phyloP scores from a whole-genome alignment of 2,329 filamentous ascomycete genomes.

The Aureobasidium lini region DNA sequence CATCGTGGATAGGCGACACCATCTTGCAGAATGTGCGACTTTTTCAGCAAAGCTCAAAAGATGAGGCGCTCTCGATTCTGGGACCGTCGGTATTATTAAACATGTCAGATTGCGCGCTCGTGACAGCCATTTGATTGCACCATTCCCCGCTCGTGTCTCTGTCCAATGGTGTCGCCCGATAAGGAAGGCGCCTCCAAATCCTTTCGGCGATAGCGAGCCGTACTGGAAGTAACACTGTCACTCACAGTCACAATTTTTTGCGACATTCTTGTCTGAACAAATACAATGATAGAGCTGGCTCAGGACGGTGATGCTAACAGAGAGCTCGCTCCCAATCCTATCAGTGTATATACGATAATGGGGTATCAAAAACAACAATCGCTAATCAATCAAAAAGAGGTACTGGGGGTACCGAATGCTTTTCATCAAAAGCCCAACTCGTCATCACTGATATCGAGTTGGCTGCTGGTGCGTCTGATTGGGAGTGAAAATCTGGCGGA shows the following conservation, averaged over 20 bases:
- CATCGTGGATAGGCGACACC: conserved; percentile 5
- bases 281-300: too few relatives aligned
- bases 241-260: neutral
- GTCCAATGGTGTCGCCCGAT: neutral
- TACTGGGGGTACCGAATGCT: neutral
- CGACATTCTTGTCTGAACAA: neutral
- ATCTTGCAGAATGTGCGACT: neutral
- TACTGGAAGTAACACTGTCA: neutral
- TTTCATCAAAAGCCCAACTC: conserved; percentile 1
- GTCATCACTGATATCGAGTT: neutral
- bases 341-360: neutral
- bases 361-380: neutral
- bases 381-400: neutral
- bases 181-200: neutral
- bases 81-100: neutral
- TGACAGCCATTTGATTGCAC: conserved; percentile 7
- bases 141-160: neutral
- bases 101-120: conserved; percentile 2
- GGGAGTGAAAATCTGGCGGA: neutral
- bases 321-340: neutral
- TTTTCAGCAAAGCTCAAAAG: neutral
- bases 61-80: neutral
- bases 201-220: neutral
- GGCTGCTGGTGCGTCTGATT: neutral
- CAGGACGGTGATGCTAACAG: too few relatives aligned